phyloP scores from a whole-genome alignment of 2,329 filamentous ascomycete species.

The Neofusicoccum laricinum region DNA sequence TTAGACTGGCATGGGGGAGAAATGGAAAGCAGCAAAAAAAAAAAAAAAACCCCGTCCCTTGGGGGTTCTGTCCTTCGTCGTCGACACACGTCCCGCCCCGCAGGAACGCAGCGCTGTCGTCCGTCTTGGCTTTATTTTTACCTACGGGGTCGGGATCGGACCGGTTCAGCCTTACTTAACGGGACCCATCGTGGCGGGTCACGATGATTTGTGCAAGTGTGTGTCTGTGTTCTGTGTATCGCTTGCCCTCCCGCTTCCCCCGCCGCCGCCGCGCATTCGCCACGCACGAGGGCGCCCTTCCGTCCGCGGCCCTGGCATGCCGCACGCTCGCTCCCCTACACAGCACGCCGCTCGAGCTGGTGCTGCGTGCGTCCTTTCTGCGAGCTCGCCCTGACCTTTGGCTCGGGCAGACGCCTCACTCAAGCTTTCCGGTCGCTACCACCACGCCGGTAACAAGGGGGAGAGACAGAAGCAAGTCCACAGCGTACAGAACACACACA shows the following conservation, averaged over 20 bases:
- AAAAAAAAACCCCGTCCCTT: background rate
- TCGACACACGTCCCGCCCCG: background rate
- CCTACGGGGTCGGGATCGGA: background rate
- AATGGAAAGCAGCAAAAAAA: background rate
- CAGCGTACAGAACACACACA: background rate
- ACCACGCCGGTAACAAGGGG: background rate
- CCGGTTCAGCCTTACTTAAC: constrained; percentile 4
- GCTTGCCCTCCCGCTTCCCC: background rate
- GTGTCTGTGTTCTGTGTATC: background rate
- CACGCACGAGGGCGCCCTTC: background rate
- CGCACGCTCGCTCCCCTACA: too few relatives aligned
- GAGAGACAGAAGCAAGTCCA: background rate
- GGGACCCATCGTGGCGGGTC: background rate
- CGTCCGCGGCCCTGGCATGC: background rate
- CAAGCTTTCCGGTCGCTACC: background rate
- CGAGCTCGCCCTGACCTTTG: background rate
- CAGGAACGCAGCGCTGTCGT: background rate
- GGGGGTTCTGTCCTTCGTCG: background rate
- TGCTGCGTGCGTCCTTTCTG: background rate
- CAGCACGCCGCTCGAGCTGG: too few relatives aligned
- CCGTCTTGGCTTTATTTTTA: constrained; percentile 11
- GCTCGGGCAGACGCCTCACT: background rate
- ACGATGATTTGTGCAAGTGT: background rate
- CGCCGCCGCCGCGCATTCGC: too few relatives aligned
- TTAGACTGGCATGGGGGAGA: background rate